phyloP scores from a whole-genome alignment of 805 yeast species.

The Candida fluviatilis region DNA sequence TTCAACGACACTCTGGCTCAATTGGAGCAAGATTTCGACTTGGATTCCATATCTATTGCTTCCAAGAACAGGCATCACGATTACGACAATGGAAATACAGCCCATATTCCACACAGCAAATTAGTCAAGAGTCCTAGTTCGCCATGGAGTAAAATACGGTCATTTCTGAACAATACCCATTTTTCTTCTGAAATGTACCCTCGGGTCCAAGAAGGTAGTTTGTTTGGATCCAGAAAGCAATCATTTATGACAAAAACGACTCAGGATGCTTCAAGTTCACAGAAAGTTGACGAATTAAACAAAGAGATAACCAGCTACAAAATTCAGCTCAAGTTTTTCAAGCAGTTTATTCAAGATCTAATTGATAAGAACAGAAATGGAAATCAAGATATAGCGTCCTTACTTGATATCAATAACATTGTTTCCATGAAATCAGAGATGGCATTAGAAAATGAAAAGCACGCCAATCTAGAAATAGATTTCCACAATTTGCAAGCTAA shows the following conservation, averaged over 20 bases:
- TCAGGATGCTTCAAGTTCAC: not conserved
- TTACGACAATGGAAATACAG: not conserved
- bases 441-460: conserved; percentile 3
- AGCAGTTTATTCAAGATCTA: conserved; percentile 35
- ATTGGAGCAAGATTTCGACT: conserved; percentile 15
- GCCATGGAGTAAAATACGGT: conserved; percentile 1
- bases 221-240: not conserved
- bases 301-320: conserved; percentile 34
- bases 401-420: conserved; percentile 5
- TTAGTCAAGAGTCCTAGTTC: not conserved
- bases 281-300: conserved; percentile 25
- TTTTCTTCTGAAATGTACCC: not conserved
- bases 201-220: not conserved
- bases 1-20: conserved; percentile 17
- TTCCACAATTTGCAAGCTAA: conserved; percentile 18
- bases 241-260: not conserved
- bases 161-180: not conserved
- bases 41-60: conserved; percentile 4
- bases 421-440: not conserved
- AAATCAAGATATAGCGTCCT: conserved; percentile 1
- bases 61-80: too few relatives aligned
- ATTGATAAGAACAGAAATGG: conserved; percentile 17
- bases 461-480: conserved; percentile 16
- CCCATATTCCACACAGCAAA: not conserved
- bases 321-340: conserved; percentile 36